Evolutionary conservation across 2,329 filamentous ascomycete genomes (phyloP).

Genomic region (Teratosphaeria viscida): DNA sequence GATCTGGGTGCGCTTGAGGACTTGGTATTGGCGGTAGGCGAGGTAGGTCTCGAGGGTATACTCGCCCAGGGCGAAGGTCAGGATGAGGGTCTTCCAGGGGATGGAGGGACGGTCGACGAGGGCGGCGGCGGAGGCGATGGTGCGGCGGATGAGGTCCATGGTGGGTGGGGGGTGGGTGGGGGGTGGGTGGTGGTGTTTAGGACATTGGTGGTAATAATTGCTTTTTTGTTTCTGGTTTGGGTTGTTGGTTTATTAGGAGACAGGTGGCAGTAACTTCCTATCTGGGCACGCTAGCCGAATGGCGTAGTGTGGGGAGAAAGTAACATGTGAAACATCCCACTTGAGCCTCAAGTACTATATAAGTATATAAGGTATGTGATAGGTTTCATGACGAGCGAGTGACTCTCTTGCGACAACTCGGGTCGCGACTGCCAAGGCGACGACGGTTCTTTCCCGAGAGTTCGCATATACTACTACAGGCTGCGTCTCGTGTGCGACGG

Average conservation of each 20-base stretch:
- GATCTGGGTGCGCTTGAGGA: conserved; percentile 67
- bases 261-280: neutral
- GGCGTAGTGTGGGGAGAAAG: neutral
- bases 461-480: neutral
- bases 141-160: conserved; percentile 42
- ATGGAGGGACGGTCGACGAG: conserved; percentile 85
- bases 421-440: too few species aligned
- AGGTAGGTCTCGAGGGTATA: conserved; percentile 86
- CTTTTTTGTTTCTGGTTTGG: neutral
- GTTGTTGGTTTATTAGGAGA: neutral
- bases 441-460: neutral
- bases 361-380: too few species aligned
- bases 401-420: too few species aligned
- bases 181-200: neutral
- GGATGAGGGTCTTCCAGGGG: conserved; percentile 93
- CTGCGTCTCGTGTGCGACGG: neutral
- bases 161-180: neutral
- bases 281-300: neutral
- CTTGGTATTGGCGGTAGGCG: conserved; percentile 77
- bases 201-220: neutral
- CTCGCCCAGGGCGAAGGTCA: conserved; percentile 87
- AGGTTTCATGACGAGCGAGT: too few species aligned
- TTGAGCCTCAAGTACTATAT: too few species aligned
- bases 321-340: too few species aligned
- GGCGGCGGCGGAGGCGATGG: conserved; percentile 46